These are phyloP conservation scores for Amylocarpus encephaloides DNA, from an alignment of 2,329 filamentous ascomycete genomes.

Conservation along the genomic window DNA sequence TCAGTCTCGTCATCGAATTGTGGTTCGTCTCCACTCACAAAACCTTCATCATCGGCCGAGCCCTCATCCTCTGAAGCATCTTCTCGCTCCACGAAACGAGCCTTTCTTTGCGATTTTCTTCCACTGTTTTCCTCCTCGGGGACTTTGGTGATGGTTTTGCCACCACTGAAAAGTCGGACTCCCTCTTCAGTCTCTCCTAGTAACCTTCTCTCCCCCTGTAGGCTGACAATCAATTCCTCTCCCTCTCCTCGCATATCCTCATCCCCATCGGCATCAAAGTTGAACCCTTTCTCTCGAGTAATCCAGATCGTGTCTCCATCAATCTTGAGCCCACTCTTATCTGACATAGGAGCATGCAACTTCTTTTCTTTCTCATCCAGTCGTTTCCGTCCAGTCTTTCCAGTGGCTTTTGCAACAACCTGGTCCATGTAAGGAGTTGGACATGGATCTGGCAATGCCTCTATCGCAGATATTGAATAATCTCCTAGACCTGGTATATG, in stretches of 20 bases:
- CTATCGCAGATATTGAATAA: constrained; percentile 74
- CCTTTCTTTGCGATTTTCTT: constrained; percentile 51
- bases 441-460: constrained; percentile 87
- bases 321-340: constrained; percentile 90
- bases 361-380: constrained; percentile 96
- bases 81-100: constrained; percentile 54
- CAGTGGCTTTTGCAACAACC: constrained; percentile 73
- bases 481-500: constrained; percentile 93
- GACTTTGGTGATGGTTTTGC: constrained; percentile 57
- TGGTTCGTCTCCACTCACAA: constrained; percentile 26
- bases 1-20: constrained; percentile 49
- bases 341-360: constrained; percentile 95
- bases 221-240: constrained; percentile 85
- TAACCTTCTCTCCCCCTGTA: constrained; percentile 76
- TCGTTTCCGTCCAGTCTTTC: constrained; percentile 72
- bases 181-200: constrained; percentile 78
- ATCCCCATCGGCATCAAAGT: constrained; percentile 62
- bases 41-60: constrained; percentile 46
- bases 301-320: constrained; percentile 97
- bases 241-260: constrained; percentile 77
- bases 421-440: constrained; percentile 90
- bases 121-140: constrained; percentile 55
- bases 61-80: constrained; percentile 52
- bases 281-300: constrained; percentile 63
- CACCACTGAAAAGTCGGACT: constrained; percentile 78